Evolutionary conservation across 805 yeast species (phyloP).

Genomic region (Candida takata): DNA sequence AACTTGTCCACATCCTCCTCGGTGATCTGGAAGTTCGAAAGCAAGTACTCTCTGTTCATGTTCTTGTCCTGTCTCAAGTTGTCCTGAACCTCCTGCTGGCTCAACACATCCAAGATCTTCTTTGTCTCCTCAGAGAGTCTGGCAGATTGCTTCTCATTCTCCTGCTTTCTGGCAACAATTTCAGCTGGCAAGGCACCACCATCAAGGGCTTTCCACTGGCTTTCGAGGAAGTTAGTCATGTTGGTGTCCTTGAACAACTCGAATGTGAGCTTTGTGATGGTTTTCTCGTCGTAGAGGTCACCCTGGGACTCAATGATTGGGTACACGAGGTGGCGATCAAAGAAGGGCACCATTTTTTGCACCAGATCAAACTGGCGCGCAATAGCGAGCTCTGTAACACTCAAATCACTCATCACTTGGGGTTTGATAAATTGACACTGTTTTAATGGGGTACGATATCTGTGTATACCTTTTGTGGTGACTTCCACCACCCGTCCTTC

Average conservation of each 20-base stretch:
- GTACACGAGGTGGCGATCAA: constrained; percentile 55
- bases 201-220: constrained; percentile 36
- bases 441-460: no score
- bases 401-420: constrained; percentile 21
- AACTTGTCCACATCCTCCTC: constrained; percentile 43
- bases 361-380: constrained; percentile 50
- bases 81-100: constrained; percentile 44
- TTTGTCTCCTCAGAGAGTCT: constrained; percentile 36
- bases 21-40: constrained; percentile 37
- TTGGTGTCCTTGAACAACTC: constrained; percentile 51
- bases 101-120: constrained; percentile 38
- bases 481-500: no score
- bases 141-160: constrained; percentile 31
- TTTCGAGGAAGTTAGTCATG: constrained; percentile 44
- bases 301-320: constrained; percentile 44
- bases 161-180: constrained; percentile 32
- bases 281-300: constrained; percentile 37
- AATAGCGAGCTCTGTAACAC: constrained; percentile 30
- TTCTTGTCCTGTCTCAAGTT: constrained; percentile 48
- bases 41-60: constrained; percentile 42
- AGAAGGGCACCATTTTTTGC: constrained; percentile 44
- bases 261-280: constrained; percentile 40
- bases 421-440: no score
- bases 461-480: no score
- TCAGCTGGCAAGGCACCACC: constrained; percentile 38